These are phyloP conservation scores for Quercus dentata DNA, from an alignment of 306 rosid genomes.

Conservation along the genomic window DNA sequence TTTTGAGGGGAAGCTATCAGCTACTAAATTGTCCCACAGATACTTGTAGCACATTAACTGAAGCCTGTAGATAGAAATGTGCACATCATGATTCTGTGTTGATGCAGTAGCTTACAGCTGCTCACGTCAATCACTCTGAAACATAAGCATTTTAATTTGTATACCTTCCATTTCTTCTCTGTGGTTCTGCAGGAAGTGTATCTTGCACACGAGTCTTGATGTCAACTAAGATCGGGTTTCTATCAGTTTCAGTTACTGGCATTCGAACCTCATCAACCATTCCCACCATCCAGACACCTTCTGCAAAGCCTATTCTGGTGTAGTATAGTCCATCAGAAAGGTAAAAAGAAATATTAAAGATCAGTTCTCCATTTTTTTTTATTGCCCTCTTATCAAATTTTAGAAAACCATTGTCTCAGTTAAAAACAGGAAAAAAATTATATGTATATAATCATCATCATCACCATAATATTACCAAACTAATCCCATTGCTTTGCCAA, in stretches of 20 bases:
- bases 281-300: slow-evolving; percentile 74
- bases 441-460: not conserved
- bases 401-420: not conserved
- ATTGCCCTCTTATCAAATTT: not conserved
- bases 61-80: slow-evolving; percentile 53
- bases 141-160: not conserved
- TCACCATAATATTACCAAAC: not conserved
- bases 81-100: slow-evolving; percentile 9
- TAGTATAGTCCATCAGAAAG: slow-evolving; percentile 11
- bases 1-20: slow-evolving; percentile 45
- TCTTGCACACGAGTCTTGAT: slow-evolving; percentile 65
- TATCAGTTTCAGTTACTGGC: slow-evolving; percentile 37
- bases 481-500: not conserved
- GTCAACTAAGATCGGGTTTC: slow-evolving; percentile 62
- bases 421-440: not conserved
- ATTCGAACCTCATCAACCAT: slow-evolving; percentile 76
- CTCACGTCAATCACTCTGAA: not conserved
- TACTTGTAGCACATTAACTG: slow-evolving; percentile 84
- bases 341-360: not conserved
- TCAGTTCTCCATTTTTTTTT: slow-evolving; percentile 6
- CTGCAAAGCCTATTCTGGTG: slow-evolving; percentile 56
- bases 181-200: slow-evolving; percentile 74
- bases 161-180: slow-evolving; percentile 82
- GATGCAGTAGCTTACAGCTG: not conserved
- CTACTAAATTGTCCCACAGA: slow-evolving; percentile 66